These are phyloP conservation scores for Maudiozyma pseudohumilis DNA, from an alignment of 805 yeast genomes.

Conservation along the genomic window DNA sequence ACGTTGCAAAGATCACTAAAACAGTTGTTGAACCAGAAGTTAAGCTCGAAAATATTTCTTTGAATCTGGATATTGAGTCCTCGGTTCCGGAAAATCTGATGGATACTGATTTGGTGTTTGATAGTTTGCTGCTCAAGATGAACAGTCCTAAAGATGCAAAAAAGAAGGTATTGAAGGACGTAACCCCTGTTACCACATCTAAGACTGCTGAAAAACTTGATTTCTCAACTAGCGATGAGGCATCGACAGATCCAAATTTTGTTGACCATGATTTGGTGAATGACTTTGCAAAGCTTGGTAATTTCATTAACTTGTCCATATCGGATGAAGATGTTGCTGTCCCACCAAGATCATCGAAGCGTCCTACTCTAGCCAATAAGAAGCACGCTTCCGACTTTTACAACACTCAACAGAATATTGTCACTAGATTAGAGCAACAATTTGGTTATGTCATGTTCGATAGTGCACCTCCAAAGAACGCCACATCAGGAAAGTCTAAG, in stretches of 20 bases:
- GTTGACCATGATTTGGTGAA: conserved; percentile 15
- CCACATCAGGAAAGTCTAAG: not conserved
- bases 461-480: not conserved
- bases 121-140: conserved; percentile 19
- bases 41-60: not conserved
- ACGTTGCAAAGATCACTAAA: not conserved
- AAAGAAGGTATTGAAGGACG: not conserved
- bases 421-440: not conserved
- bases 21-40: not conserved
- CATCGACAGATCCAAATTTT: not conserved
- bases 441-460: conserved; percentile 1
- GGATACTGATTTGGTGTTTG: conserved; percentile 26
- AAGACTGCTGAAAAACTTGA: not conserved
- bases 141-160: conserved; percentile 4
- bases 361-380: conserved; percentile 17
- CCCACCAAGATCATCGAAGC: conserved; percentile 18
- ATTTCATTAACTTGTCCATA: conserved; percentile 9
- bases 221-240: not conserved
- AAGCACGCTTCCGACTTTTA: conserved; percentile 16
- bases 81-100: conserved; percentile 14
- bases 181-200: not conserved
- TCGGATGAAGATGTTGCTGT: not conserved
- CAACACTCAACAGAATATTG: conserved; percentile 6
- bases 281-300: conserved; percentile 18
- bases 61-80: conserved; percentile 1